Evolutionary conservation across 805 yeast species (phyloP), one percentile per base, ranked within the genome.

Genomic region (Kluyveromyces wickerhamii): DNA sequence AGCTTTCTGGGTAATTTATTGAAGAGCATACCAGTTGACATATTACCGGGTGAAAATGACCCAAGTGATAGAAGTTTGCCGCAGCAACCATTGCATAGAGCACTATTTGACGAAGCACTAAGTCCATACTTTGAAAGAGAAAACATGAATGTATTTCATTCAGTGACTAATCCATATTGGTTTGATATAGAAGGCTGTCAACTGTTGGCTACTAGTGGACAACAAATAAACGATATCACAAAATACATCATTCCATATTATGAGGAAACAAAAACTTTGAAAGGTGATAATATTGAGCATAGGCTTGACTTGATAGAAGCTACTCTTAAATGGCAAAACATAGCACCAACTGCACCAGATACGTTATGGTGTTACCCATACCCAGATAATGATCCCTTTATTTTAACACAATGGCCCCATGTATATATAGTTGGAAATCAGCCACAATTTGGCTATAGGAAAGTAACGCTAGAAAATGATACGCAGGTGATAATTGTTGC

Each of bases 301-400:
- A 59, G 81, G 37, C 45, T 73, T 12, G 67, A 70, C 14, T 59
- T 79, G 47, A 67, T 89, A 63, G 82, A 78, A 45, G 66, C 75
- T 11, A 80, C 84, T 0, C 51, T 92, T 23, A 60, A 64, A 29
- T 88, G 96, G 95, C 89, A 87, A 49, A 85, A 85, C 50, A 65
- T 84, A 16, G 77, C 84, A 1, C 98, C 98, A 2, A 87, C 96
- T 0, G 94, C 96, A 1, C 98, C 98, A 0, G 97, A 92, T 51
- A 92, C 98, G 0, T 60, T 92, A 27, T 81, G 88, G 69, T 78
- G 94, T 44, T 87, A 85, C 48, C 96, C 98, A 1, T 88, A 69
- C 49, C 69, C 71, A 8, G 73, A 75, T 17, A 48, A 52, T 2
- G 97, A 92, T 56, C 97, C 97, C 3, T 86, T 89, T 55, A 65